Evolutionary conservation across 352 stramenopile species (phyloP).

Genomic region (Achlya hypogyna): DNA sequence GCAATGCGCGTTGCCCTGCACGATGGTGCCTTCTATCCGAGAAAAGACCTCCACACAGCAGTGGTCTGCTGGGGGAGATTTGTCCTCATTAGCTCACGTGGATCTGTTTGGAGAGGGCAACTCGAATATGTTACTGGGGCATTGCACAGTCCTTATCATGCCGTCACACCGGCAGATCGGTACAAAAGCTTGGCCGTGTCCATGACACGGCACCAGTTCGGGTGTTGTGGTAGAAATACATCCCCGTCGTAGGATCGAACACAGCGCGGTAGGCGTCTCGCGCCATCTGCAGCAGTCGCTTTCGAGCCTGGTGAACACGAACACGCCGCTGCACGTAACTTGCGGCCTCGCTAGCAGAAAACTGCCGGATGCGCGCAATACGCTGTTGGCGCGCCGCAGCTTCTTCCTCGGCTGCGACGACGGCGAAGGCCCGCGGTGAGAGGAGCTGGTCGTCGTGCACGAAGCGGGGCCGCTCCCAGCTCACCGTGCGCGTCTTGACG

Average conservation of each 20-base stretch:
- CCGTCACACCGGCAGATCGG: no score
- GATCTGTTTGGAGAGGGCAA: no score
- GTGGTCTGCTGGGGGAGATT: no score
- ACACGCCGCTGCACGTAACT: conserved; percentile 50
- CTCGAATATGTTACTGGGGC: no score
- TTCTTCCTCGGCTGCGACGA: conserved; percentile 16
- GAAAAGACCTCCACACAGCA: no score
- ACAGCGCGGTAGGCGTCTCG: conserved; percentile 57
- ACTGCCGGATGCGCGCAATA: not conserved
- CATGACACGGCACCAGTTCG: conserved; percentile 55
- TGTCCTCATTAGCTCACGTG: no score
- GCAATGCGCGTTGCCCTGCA: no score
- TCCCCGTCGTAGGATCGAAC: conserved; percentile 38
- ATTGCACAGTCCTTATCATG: no score
- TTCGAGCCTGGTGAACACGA: conserved; percentile 37
- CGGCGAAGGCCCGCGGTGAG: conserved; percentile 37
- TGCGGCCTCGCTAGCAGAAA: conserved; percentile 29
- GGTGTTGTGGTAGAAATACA: conserved; percentile 78
- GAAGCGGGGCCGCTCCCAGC: conserved; percentile 57
- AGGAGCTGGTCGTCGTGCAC: conserved; percentile 52
- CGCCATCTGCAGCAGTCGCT: conserved; percentile 33
- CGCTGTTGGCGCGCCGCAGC: not conserved
- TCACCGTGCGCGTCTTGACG: conserved; percentile 51
- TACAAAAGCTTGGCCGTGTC: conserved; percentile 51
- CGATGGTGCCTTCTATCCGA: no score